phyloP scores from a whole-genome alignment of 805 yeast genomes.

The Saccharomycopsis javanensis region DNA sequence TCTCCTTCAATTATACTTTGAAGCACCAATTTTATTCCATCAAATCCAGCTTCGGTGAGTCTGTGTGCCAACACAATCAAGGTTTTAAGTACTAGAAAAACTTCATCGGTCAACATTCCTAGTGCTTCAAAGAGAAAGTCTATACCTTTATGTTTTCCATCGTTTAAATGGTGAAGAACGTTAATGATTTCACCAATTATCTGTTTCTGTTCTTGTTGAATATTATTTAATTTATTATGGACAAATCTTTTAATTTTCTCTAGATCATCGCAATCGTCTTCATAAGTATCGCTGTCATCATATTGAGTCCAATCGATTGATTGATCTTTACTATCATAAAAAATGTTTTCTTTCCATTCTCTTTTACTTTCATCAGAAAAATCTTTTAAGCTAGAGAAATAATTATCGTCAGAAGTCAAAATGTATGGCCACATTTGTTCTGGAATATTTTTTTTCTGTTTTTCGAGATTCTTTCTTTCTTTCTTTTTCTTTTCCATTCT shows the following conservation, averaged over 20 bases:
- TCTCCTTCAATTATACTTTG: constrained; percentile 7
- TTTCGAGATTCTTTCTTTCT: background rate
- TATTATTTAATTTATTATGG: background rate
- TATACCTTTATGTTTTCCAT: constrained; percentile 12
- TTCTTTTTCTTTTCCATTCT: background rate
- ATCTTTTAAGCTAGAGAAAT: constrained; percentile 4
- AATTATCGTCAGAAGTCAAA: constrained; percentile 1
- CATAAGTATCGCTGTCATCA: constrained; percentile 9
- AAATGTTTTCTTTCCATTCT: constrained; percentile 11
- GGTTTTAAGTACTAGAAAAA: constrained; percentile 1
- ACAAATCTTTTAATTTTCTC: constrained; percentile 8
- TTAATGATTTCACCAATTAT: constrained; percentile 5
- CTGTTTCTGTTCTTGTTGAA: constrained; percentile 4
- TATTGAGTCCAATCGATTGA: constrained; percentile 9
- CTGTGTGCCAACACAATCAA: constrained; percentile 7
- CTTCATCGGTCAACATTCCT: constrained; percentile 6
- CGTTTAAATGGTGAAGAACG: constrained; percentile 9
- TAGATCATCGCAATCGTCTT: constrained; percentile 10
- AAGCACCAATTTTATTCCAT: constrained; percentile 10
- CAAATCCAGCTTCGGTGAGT: constrained; percentile 9
- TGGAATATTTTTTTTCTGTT: background rate
- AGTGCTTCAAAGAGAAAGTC: constrained; percentile 2
- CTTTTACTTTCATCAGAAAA: constrained; percentile 1
- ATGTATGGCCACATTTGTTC: constrained; percentile 2
- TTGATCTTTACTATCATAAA: constrained; percentile 15